Base-by-base conservation (phyloP, 179 eudicot species). In the Drosera spatulata region DNA sequence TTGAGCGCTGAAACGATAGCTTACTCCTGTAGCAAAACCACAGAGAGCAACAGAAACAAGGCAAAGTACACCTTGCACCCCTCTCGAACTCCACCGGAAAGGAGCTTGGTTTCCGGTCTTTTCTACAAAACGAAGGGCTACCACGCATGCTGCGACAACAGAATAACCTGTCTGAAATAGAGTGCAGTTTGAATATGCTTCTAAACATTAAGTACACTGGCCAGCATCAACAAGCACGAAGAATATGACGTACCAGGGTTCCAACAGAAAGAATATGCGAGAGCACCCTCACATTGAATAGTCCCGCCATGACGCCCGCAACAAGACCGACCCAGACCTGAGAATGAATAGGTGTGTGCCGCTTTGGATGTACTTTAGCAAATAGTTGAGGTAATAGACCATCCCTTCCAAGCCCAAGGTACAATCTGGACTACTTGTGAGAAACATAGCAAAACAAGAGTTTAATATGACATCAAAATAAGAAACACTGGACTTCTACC, bases 371-470 rank as follows among this genome's bases (percentile, higher is more conserved):
- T 55, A 91, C 96, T 77, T 72, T 86, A 71, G 96, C 86, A 81
- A 91, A 88, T 62, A 84, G 10, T 46, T 79, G 64, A 63, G 98
- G 98, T 45, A 91, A 61, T 66, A 91, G 74, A 57, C 98, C 98
- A 56, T 91, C 98, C 70, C 98, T 89, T 77, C 98, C 98, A 67
- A 91, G 82, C 51, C 98, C 96, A 74, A 91, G 95, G 70, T 91
- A 91, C 65, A 91, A 69, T 56, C 95, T 82, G 70, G 98, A 91
- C 98, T 91, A 83, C 57, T 33, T 63, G 62, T 45, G 37, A 60
- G 39, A 71, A 69, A 71, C 38, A 57, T 14, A 22, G 33, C 33
- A 22, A 22, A 22, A 22, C 33, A 22, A 22, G 33, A 22, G 33
- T 22, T 22, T 1, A 22, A 1, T 22, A 22, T 22, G 33, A 22